Conservation (phyloP, 176 grass and related monocot genomes). For the Musa itinerans region DNA sequence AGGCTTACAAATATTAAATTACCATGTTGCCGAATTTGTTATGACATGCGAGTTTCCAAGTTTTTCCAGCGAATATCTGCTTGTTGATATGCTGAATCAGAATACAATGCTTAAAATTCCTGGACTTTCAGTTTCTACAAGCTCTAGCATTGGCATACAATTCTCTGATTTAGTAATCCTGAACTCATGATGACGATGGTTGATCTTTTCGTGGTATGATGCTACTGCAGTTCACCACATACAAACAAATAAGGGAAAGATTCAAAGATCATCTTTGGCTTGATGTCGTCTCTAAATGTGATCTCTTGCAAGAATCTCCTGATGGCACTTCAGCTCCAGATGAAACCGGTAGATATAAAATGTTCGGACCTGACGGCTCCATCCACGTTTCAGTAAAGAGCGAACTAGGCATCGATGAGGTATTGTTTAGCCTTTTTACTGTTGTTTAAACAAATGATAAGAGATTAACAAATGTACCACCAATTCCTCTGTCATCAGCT, state of each 20-base stretch:
- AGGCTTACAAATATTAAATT: not conserved
- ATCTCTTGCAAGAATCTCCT: conserved; percentile 50
- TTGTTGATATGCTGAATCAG: not conserved
- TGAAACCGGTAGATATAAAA: conserved; percentile 41
- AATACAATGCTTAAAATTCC: not conserved
- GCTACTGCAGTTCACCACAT: conserved; percentile 49
- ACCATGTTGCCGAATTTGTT: not conserved
- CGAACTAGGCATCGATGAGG: conserved; percentile 53
- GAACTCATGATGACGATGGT: not conserved
- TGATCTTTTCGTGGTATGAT: not conserved
- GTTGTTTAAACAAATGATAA: not conserved
- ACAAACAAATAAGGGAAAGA: conserved; percentile 70
- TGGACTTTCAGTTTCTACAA: not conserved
- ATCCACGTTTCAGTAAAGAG: conserved; percentile 53
- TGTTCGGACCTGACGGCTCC: conserved; percentile 48
- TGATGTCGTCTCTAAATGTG: conserved; percentile 82
- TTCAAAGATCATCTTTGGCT: conserved; percentile 61
- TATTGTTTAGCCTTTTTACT: conserved; percentile 13
- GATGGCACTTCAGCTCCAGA: conserved; percentile 15
- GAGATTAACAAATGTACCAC: not conserved
- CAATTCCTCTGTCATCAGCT: conserved; percentile 30
- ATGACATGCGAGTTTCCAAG: not conserved
- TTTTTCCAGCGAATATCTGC: not conserved
- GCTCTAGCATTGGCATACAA: not conserved
- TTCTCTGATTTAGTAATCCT: not conserved